A percentile compares a stretch with the other conserved stretches of the same genome.
Evolutionary conservation across 257 asterid species (phyloP).

Genomic region (Linaria vulgaris): DNA sequence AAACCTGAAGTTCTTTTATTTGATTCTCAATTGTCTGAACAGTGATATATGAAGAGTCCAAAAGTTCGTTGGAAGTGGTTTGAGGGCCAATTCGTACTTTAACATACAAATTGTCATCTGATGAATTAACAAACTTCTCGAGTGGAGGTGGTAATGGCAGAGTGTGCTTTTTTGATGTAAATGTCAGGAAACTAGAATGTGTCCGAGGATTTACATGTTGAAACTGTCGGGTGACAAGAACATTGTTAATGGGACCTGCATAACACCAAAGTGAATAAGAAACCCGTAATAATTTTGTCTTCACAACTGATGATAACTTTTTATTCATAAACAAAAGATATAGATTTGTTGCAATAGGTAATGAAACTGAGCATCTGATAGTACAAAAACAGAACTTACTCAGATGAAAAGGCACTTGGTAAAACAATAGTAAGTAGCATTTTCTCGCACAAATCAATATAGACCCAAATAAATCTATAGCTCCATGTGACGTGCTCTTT

Average conservation of each 20-base stretch:
- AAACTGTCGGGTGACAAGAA: constrained; percentile 59
- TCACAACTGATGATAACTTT: too few relatives aligned
- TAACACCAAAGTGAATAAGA: constrained; percentile 22
- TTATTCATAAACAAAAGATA: background rate
- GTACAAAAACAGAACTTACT: background rate
- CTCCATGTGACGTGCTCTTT: too few relatives aligned
- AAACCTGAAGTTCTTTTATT: constrained; percentile 79
- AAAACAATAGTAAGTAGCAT: background rate
- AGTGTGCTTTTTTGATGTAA: constrained; percentile 46
- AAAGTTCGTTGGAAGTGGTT: constrained; percentile 30
- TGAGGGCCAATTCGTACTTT: constrained; percentile 49
- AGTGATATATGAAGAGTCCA: constrained; percentile 47
- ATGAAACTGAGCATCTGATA: background rate
- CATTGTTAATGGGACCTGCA: constrained; percentile 75
- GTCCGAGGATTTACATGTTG: constrained; percentile 39
- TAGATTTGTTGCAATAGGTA: background rate
- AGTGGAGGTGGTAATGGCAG: constrained; percentile 60
- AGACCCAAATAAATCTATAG: too few relatives aligned
- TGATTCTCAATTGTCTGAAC: constrained; percentile 67
- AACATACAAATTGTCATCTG: constrained; percentile 45
- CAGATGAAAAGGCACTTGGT: background rate
- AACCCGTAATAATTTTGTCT: too few relatives aligned
- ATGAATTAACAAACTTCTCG: constrained; percentile 54
- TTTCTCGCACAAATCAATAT: too few relatives aligned
- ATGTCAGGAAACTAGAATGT: constrained; percentile 32